These are phyloP conservation scores for Magnaporthiopsis rhizophila DNA, from an alignment of 2,329 filamentous ascomycete species.

Conservation along the genomic window DNA sequence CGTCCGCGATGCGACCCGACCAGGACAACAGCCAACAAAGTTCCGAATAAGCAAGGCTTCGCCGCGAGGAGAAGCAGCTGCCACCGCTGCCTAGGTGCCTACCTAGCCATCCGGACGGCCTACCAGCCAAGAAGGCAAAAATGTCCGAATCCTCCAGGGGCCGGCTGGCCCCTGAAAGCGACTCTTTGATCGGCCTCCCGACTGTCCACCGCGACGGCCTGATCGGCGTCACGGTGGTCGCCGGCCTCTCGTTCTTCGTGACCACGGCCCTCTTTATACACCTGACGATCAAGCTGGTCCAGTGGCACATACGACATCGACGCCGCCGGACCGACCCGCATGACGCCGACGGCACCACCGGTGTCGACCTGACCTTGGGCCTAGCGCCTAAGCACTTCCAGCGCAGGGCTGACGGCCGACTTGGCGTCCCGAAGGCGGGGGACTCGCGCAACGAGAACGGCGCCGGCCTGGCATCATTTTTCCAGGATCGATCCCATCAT, in stretches of 20 bases:
- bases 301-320: slow-evolving; percentile 17
- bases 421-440: neutral
- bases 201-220: slow-evolving; percentile 16
- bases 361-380: slow-evolving; percentile 20
- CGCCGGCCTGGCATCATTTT: neutral
- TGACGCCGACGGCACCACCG: neutral
- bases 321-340: slow-evolving; percentile 2
- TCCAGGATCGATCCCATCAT: neutral
- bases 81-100: neutral
- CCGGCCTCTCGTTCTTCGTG: slow-evolving; percentile 18
- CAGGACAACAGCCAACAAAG: neutral
- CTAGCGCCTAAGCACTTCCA: slow-evolving; percentile 19
- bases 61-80: neutral
- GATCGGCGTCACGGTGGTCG: slow-evolving; percentile 16
- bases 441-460: neutral
- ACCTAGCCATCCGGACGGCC: no score
- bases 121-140: no score
- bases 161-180: slow-evolving; percentile 9
- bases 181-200: slow-evolving; percentile 16
- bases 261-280: slow-evolving; percentile 17
- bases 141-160: neutral
- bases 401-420: neutral
- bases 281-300: slow-evolving; percentile 21
- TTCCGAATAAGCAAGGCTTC: neutral
- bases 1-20: neutral